Evolutionary conservation across 176 grass and related monocot genomes (phyloP), one percentile per base, ranked within the genome.

Genomic region (Carex pumila): DNA sequence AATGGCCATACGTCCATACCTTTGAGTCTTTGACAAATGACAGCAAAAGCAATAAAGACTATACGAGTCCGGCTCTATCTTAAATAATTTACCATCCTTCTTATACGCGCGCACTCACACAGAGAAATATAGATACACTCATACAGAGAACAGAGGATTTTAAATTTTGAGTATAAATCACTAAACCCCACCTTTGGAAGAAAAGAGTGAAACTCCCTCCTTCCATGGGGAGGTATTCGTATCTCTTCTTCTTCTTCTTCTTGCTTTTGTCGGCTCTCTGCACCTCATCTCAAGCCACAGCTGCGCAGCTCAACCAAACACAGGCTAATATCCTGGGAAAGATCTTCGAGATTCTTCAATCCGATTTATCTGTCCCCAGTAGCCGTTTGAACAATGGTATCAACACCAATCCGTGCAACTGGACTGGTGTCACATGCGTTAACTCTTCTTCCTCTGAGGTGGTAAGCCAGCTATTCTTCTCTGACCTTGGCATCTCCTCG

Each of bases 21-120:
- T n/a, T n/a, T n/a, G n/a, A n/a, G n/a, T n/a, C 41, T 43, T 1
- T 8, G 5, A 43, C 7, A 8, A 6, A 43, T 7, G 41, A 6
- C 6, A 6, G 41, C 41, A 43, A 43, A 43, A 6, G 7, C 41
- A 43, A 7, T 43, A 7, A 7, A 43, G 6, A 7, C 5, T 43
- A 87, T 98, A 17, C 36, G 36, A 39, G 37, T 0, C 37, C 0
- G 91, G 95, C 17, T 0, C 0, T 1, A 90, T 98, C 87, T 91
- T 92, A 10, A 0, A 0, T 7, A 70, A 37, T 64, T 94, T 7
- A n/a, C 4, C 2, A 80, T 68, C 32, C 7, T 18, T 43, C 17
- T 66, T 31, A 67, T 3, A 14, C 74, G 14, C 53, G 22, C 10
- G 5, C 30, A 14, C 30, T 5, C 49, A 14, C 74, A 30, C 12